A percentile compares a stretch with the other conserved stretches of the same genome.
phyloP scores from a whole-genome alignment of 306 rosid species.

The Psophocarpus tetragonolobus region DNA sequence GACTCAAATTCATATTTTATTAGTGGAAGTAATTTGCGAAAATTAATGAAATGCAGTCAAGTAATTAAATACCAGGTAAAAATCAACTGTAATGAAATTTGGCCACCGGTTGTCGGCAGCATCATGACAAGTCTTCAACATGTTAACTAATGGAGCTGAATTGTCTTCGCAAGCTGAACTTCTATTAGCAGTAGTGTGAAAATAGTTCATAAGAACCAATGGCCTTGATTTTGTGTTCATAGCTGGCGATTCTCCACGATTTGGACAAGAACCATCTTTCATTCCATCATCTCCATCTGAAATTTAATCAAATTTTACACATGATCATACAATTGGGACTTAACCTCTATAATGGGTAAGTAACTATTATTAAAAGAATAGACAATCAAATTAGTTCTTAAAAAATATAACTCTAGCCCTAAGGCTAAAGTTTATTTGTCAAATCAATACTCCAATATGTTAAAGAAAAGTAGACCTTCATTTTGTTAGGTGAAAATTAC shows the following conservation, averaged over 20 bases:
- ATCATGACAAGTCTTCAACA: slow-evolving; percentile 55
- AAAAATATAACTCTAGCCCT: too few relatives aligned
- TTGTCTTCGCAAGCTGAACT: slow-evolving; percentile 58
- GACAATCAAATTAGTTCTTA: too few relatives aligned
- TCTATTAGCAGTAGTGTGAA: slow-evolving; percentile 39
- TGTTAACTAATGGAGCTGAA: slow-evolving; percentile 60
- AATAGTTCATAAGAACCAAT: slow-evolving; percentile 63
- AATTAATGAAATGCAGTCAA: background rate
- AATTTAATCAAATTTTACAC: background rate
- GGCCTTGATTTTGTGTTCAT: slow-evolving; percentile 58
- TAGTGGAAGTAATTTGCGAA: too few relatives aligned
- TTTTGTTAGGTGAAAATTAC: too few relatives aligned
- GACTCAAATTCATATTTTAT: background rate
- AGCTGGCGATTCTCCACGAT: slow-evolving; percentile 62
- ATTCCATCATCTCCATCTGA: slow-evolving; percentile 79
- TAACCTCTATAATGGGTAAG: background rate
- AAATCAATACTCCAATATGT: background rate
- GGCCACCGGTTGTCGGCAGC: slow-evolving; percentile 76
- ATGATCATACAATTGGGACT: background rate
- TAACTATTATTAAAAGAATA: too few relatives aligned
- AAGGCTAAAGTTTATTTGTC: too few relatives aligned
- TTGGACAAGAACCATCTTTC: slow-evolving; percentile 62
- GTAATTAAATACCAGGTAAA: slow-evolving; percentile 50
- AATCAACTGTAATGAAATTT: slow-evolving; percentile 84
- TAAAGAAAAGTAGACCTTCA: too few relatives aligned